Base-by-base conservation (phyloP, 2,329 filamentous ascomycete species). In the Alternaria longipes region DNA sequence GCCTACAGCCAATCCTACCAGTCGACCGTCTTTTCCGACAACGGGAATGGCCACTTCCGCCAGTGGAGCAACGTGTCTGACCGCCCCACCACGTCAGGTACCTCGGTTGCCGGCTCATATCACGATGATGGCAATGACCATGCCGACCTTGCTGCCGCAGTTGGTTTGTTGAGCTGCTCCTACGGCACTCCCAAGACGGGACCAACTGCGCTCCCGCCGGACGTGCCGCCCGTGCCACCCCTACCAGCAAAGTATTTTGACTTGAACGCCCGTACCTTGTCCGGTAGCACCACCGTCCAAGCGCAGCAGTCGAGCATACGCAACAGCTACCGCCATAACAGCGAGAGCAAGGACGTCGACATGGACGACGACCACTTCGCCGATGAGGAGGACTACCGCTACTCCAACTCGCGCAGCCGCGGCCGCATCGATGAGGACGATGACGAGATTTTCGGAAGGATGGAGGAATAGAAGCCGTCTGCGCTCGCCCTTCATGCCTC, bases 371-470 rank as follows among this genome's bases (percentile, higher is more conserved):
- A 89, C 59, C 89, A 85, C 78, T 83, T 85, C 66, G 83, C 84
- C 70, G 88, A 88, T 66, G 89, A 92, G 56, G 89, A 91, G 63
- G 89, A 91, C 63, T 88, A 89, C 72, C 84, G 81, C 54, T 74
- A 74, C 49, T 70, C 75, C 66, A 70, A 76, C 56, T 74, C 74
- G 47, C 74, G 72, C 63, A 75, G 74, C 60, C 85, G 87, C 56
- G 86, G 87, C 52, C 75, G 90, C 64, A 90, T 89, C 78, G 92
- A 96, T 71, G 94, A 97, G 71, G 93, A 97, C 65, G 94, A 98
- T 68, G 94, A 97, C 68, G 94, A 94, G 75, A 91, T 98, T 72
- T 99, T 99, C 83, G 94, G 94, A 59, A 88, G 89, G 69, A 98
- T 98, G 94, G 95, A 99, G 81, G 93, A 97, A 64, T 79, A 72